Base-by-base conservation (phyloP, 495 filamentous ascomycete genomes). In the Chaetomidium leptoderma region DNA sequence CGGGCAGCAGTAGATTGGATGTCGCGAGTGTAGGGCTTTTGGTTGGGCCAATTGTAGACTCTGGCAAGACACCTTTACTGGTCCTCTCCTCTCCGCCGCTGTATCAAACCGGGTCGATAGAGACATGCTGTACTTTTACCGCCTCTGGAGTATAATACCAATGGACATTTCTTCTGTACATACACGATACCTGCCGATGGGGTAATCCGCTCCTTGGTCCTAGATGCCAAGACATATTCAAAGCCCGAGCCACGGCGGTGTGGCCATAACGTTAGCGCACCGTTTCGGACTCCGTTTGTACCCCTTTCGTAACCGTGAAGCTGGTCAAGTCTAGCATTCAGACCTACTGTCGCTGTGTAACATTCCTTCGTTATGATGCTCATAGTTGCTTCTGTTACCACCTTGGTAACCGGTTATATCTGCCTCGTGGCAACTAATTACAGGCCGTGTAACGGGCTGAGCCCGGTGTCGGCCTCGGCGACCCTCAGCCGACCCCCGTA, bases 61-160 rank as follows among this genome's bases (percentile, higher is more conserved):
- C 33, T 14, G 24, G n/a, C 36, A 16, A 13, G 24, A 29, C 3
- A 53, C 14, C 5, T 19, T 9, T 21, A n/a, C 21, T 8, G 19
- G 13, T 54, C 3, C 40, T 47, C 42, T 46, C 53, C 42, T 27
- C 42, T 46, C 24, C 17, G 7, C 21, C 5, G 16, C 53, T 36
- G 53, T 46, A 13, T 29, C 16, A 8, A 29, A 17, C 13, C 0
- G 43, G 42, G 1, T 37, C 13, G 13, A 23, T 39, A 4, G 44
- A 13, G 45, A 48, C 21, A 9, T 32, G 14, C 6, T 57, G 55
- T 58, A 52, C 8, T 26, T 24, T 44, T 23, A 30, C 23, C 30
- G 37, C 11, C 16, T 35, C n/a, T 33, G 13, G 24, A 35, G 45
- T 58, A 51, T 29, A 2, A 58, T 58, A 58, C 55, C 55, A 57